Percentiles rank a stretch among this genome's conserved stretches.
Evolutionary conservation across 192 early-diverging fungal species (phyloP).

Genomic region (Nowakowskiella sp.): DNA sequence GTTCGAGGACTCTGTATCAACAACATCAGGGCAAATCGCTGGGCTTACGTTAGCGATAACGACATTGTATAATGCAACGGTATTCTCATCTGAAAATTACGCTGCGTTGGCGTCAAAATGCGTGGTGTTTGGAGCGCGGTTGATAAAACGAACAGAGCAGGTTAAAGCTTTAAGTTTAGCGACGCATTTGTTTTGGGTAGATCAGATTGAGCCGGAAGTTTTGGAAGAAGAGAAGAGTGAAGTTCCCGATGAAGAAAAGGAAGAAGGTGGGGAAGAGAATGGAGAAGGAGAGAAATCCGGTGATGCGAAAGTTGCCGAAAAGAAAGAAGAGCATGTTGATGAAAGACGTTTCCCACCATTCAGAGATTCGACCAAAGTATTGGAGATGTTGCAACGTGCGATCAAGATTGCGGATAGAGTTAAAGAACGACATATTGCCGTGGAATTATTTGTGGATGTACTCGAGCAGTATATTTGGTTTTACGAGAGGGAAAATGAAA

Average conservation of each 20-base stretch:
- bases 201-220: neutral
- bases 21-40: conserved; percentile 83
- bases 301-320: conserved; percentile 21
- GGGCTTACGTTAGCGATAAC: conserved; percentile 84
- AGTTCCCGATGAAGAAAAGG: neutral
- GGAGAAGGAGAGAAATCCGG: conserved; percentile 8
- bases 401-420: conserved; percentile 91
- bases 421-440: conserved; percentile 81
- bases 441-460: conserved; percentile 95
- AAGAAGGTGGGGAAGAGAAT: conserved; percentile 6
- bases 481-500: conserved; percentile 85
- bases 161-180: conserved; percentile 75
- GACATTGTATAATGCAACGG: conserved; percentile 71
- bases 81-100: conserved; percentile 86
- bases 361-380: conserved; percentile 80
- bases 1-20: conserved; percentile 94
- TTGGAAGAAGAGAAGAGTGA: conserved; percentile 10
- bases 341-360: too few relatives aligned
- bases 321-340: conserved; percentile 47
- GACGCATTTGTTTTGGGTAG: conserved; percentile 89
- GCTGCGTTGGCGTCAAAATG: conserved; percentile 90
- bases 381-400: conserved; percentile 89
- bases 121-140: conserved; percentile 77
- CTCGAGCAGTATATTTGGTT: conserved; percentile 92
- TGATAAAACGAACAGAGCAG: conserved; percentile 93